phyloP scores from a whole-genome alignment of 2,329 filamentous ascomycete species.

The Fusarium sulawesiense region DNA sequence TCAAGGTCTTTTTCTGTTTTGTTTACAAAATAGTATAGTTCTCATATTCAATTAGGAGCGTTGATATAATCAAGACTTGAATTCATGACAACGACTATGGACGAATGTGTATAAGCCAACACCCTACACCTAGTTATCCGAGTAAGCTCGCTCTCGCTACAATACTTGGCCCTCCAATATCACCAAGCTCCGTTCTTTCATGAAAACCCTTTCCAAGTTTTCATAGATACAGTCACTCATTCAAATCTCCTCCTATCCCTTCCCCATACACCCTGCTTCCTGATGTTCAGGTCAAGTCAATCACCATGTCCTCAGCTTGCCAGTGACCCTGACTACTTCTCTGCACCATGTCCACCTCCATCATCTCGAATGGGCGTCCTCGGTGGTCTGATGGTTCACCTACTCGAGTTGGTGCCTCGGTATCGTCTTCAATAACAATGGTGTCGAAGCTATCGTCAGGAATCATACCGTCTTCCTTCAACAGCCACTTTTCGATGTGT shows the following conservation, averaged over 20 bases:
- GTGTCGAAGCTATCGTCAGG: slow-evolving; percentile 34
- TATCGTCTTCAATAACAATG: slow-evolving; percentile 44
- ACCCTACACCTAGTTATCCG: background rate
- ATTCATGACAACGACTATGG: slow-evolving; percentile 25
- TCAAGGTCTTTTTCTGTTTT: too few species aligned
- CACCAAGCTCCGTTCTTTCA: slow-evolving; percentile 2
- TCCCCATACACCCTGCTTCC: background rate
- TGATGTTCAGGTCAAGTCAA: slow-evolving; percentile 37
- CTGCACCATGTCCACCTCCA: slow-evolving; percentile 34
- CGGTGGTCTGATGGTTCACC: background rate
- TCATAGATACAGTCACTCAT: background rate
- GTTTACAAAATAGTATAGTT: background rate
- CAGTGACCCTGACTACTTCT: background rate
- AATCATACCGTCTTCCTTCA: slow-evolving; percentile 55
- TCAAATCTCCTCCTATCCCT: background rate
- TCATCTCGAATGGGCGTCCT: slow-evolving; percentile 39
- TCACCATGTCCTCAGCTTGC: slow-evolving; percentile 20
- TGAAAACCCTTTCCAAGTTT: slow-evolving; percentile 8
- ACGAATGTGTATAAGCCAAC: background rate
- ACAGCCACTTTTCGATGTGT: slow-evolving; percentile 61
- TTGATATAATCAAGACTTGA: background rate
- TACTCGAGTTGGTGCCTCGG: slow-evolving; percentile 21
- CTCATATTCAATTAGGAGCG: background rate
- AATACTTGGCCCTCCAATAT: background rate
- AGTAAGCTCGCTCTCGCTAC: background rate